Base-by-base conservation (phyloP, 108 stramenopile genomes). In the Aureococcus anophagefferens region DNA sequence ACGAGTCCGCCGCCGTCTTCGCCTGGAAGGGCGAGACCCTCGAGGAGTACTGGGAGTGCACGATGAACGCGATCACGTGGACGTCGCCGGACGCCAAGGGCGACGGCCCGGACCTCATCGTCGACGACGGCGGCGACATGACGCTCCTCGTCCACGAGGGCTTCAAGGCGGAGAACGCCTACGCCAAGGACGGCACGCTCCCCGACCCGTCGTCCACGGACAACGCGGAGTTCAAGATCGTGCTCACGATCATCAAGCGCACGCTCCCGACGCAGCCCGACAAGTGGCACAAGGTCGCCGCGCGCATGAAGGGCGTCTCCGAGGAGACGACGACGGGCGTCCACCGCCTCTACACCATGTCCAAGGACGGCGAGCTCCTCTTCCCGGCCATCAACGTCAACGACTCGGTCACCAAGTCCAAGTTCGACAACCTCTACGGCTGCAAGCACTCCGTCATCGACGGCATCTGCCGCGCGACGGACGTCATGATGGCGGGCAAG, bases 251-350 rank as follows among this genome's bases (percentile, higher is more conserved):
- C 90, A 90, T 99, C 89, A 90, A 88, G 83, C 91, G 96, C 72
- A 91, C 94, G 80, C 90, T 98, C 64, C 88, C 91, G 83, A 81
- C 81, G 68, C 88, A 91, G 76, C 96, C 96, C 70, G 89, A 91
- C 81, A 94, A 93, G 92, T 99, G 98, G 98, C 94, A 93, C 85
- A 91, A 91, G 83, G 89, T 99, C 71, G 95, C 96, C 66, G 72
- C 70, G 29, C 90, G 96, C 68, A 94, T 93, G 82, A 83, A 84
- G 80, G 98, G 98, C 71, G 96, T 99, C 69, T 97, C 96, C 62
- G 98, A 99, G 90, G 98, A 99, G 86, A 99, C 98, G 84, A 99
- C 98, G 87, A 99, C 96, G 67, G 98, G 98, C 76, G 98, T 99
- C 33, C 96, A 99, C 91, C 93, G 98, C 84, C 90, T 99, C 17